Evolutionary conservation across 2,329 filamentous ascomycete species (phyloP), one percentile per base, ranked within the genome.

Genomic region (Fusarium sp.): DNA sequence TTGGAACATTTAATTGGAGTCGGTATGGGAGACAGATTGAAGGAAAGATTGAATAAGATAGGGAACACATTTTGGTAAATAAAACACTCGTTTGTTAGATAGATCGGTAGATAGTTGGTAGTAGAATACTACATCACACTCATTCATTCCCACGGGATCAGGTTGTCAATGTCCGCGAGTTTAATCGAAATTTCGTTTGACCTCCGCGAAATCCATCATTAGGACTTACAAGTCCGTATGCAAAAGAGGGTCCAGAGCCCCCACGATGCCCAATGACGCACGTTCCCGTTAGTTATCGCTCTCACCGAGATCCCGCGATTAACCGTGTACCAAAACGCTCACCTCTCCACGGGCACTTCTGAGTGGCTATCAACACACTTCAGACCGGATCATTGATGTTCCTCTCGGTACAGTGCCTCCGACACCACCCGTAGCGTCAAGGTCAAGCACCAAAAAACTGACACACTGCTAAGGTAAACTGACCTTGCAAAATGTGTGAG

Each of bases 381-480:
- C 16, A 13, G 1, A 24, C 58, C 74, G 74, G 74, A 76, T 65
- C 65, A 76, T 73, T 58, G 64, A 73, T 55, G 46, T 64, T 34
- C 74, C 74, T 59, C 62, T 73, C 74, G 74, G 74, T 64, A 71
- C 53, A 70, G 57, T 70, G 64, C 67, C 71, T 72, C 74, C 74
- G 74, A 74, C 71, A 70, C 63, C 74, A 70, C 73, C 74, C 74
- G 74, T 76, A 75, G 72, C 67, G 69, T 59, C 65, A n/a, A 69
- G 56, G 49, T 66, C 54, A 65, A 65, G 63, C 34, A 37, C 56
- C 59, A 63, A 64, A 64, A 53, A 53, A 53, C 49, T 53, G 49
- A 42, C 49, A 53, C 49, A 53, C 49, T 53, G 49, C 24, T 27
- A 16, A 53, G 49, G 49, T 53, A 53, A 42, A 44, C 58, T 64